These are phyloP conservation scores for Hibiscus trionum DNA, from an alignment of 345 rosid species.

Conservation along the genomic window DNA sequence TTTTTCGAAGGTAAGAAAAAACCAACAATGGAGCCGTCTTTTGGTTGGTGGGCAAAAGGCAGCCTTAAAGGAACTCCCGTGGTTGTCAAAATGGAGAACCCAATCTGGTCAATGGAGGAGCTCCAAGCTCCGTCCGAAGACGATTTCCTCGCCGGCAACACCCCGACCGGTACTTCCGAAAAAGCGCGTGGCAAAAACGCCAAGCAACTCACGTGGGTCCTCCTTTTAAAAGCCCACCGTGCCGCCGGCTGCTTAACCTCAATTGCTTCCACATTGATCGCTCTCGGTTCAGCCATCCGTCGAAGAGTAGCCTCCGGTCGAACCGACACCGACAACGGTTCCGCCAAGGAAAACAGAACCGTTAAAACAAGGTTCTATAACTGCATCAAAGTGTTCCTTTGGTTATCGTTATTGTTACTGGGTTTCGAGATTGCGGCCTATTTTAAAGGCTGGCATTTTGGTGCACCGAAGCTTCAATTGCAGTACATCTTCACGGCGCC, in stretches of 20 bases:
- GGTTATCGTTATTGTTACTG: slow-evolving; percentile 51
- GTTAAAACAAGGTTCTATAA: slow-evolving; percentile 51
- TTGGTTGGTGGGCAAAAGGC: slow-evolving; percentile 77
- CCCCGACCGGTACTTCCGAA: slow-evolving; percentile 29
- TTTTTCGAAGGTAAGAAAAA: neutral
- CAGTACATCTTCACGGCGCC: slow-evolving; percentile 45
- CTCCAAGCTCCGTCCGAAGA: slow-evolving; percentile 68
- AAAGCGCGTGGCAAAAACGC: slow-evolving; percentile 83
- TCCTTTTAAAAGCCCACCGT: slow-evolving; percentile 85
- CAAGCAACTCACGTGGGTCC: slow-evolving; percentile 96
- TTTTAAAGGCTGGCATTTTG: slow-evolving; percentile 79
- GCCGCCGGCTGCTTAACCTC: slow-evolving; percentile 91
- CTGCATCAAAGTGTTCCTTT: slow-evolving; percentile 61
- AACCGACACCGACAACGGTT: slow-evolving; percentile 22
- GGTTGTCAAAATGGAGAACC: slow-evolving; percentile 92
- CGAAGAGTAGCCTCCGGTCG: slow-evolving; percentile 77
- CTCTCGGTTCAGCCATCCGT: slow-evolving; percentile 54
- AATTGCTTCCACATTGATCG: slow-evolving; percentile 54
- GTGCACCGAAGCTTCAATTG: slow-evolving; percentile 53
- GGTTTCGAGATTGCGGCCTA: slow-evolving; percentile 74
- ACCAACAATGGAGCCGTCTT: slow-evolving; percentile 60
- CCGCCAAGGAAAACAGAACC: slow-evolving; percentile 32
- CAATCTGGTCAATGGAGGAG: slow-evolving; percentile 97
- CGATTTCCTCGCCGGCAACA: slow-evolving; percentile 50
- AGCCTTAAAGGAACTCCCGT: slow-evolving; percentile 81